Evolutionary conservation across 441 rosid genomes (phyloP), one percentile per base, ranked within the genome.

Genomic region (Populus hybrid): DNA sequence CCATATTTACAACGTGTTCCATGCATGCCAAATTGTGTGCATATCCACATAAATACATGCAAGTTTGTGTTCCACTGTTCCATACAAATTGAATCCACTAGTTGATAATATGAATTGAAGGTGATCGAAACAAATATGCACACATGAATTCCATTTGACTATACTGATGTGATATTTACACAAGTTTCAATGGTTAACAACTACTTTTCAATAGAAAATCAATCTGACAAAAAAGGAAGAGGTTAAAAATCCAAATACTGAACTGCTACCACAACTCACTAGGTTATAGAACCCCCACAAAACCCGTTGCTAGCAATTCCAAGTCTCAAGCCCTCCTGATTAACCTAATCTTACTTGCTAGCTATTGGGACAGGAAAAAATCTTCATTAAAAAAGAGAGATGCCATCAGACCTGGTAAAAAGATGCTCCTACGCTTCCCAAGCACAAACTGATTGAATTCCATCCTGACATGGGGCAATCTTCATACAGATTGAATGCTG

Each of bases 381-480:
- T 28, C 29, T 28, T 28, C 29, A 28, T 28, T 28, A 8, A 31
- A 50, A 35, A 64, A 1, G 26, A 12, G 11, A 68, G 42, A 80
- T 75, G 77, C 68, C 77, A 64, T 63, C 83, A 68, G 56, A 65
- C 74, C 86, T 59, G 68, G 70, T 71, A 28, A 71, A 76, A 71
- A 67, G 74, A 81, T n/a, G 33, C 63, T 26, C 78, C 68, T 7
- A 45, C 59, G 74, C 78, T 77, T 70, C 71, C 70, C 24, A 21
- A n/a, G 77, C 40, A 14, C 66, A 33, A 14, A 64, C 66, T 28
- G 20, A 28, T 11, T 40, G 24, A 42, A 21, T 72, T 77, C 65
- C 33, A 1, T 20, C 9, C 74, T 65, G 40, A 9, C n/a, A 45
- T 65, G 35, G 59, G 67, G 69, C 71, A 64, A 18, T 29, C 77